Base-by-base conservation (phyloP, 1,139 yeast species). In the Sporopachydermia cereana region DNA sequence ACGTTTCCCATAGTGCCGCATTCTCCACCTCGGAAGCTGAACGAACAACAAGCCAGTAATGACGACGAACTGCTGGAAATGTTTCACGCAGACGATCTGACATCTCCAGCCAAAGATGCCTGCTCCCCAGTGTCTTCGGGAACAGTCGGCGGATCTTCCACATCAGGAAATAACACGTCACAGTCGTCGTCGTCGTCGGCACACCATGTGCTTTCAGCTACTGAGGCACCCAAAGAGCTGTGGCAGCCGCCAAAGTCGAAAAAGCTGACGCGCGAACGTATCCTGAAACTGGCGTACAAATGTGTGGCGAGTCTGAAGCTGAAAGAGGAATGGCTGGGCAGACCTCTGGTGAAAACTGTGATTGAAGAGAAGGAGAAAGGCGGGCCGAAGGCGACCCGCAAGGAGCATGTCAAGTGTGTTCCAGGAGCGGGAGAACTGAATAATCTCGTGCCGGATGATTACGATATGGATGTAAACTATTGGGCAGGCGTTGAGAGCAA, bases 351-450 rank as follows among this genome's bases (percentile, higher is more conserved):
- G 39, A 34, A 34, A n/a, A 34, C 39, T 7, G 9, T 5, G 9
- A 34, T 34, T 7, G 12, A 16, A 20, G 39, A 34, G 39, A 34
- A 34, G 17, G 18, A 16, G 7, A 34, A 34, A 21, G 9, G 17
- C 9, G 17, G n/a, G 9, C 7, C 12, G 14, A 14, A 7, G 29
- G 14, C 12, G 7, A 14, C 14, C 12, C 14, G 12, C 12, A 7
- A n/a, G 39, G 39, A 34, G 9, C 5, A 9, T 21, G 39, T 34
- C 9, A 34, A 34, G 22, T 34, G 39, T n/a, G 17, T 9, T 16
- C 39, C 39, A 16, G 39, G 39, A 7, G 7, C n/a, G 39, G 39
- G 39, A n/a, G 39, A 34, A 20, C 39, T 34, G 12, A 34, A 34
- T 20, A 34, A 34, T 34, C 22, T 34, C 9, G 22, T 34, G 22